phyloP scores from a whole-genome alignment of 768 basidiomycete species.

The Lactarius pseudohatsudake region DNA sequence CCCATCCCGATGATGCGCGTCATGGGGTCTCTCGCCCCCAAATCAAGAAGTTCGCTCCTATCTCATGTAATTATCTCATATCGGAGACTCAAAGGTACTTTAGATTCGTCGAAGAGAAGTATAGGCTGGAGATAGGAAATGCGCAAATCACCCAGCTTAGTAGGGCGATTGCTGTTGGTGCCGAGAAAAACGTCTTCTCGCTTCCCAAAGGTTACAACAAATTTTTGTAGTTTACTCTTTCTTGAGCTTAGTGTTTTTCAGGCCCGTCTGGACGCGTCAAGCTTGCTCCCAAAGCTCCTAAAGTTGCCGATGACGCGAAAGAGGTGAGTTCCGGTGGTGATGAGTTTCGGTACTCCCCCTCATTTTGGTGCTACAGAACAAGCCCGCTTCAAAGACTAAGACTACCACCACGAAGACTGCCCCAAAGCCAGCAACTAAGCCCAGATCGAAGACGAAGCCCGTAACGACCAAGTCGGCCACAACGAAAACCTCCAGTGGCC shows the following conservation, averaged over 20 bases:
- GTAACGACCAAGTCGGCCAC: conserved; percentile 33
- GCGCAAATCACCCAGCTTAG: conserved; percentile 78
- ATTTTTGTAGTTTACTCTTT: conserved; percentile 3
- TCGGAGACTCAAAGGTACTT: conserved; percentile 13
- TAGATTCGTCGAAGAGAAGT: conserved; percentile 82
- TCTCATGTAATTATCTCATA: conserved; percentile 15
- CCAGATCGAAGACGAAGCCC: conserved; percentile 36
- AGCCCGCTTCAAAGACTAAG: conserved; percentile 40
- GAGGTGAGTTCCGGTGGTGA: conserved; percentile 46
- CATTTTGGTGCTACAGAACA: conserved; percentile 36
- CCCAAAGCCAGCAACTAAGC: conserved; percentile 34
- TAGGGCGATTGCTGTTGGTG: conserved; percentile 77
- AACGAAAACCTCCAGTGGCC: conserved; percentile 36
- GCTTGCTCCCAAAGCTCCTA: conserved; percentile 59
- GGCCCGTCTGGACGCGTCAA: conserved; percentile 58
- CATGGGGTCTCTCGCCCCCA: conserved; percentile 83
- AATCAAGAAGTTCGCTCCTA: conserved; percentile 81
- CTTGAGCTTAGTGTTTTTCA: conserved; percentile 29
- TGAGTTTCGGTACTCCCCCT: conserved; percentile 24
- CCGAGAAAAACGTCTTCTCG: conserved; percentile 78
- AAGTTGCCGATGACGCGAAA: conserved; percentile 53
- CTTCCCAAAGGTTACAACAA: conserved; percentile 76
- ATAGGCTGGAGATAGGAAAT: conserved; percentile 76
- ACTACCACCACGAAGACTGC: conserved; percentile 35
- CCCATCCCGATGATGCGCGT: conserved; percentile 72